Evolutionary conservation across 192 early-diverging fungal species (phyloP), one percentile per base, ranked within the genome.

Genomic region (Backusella macrospora): DNA sequence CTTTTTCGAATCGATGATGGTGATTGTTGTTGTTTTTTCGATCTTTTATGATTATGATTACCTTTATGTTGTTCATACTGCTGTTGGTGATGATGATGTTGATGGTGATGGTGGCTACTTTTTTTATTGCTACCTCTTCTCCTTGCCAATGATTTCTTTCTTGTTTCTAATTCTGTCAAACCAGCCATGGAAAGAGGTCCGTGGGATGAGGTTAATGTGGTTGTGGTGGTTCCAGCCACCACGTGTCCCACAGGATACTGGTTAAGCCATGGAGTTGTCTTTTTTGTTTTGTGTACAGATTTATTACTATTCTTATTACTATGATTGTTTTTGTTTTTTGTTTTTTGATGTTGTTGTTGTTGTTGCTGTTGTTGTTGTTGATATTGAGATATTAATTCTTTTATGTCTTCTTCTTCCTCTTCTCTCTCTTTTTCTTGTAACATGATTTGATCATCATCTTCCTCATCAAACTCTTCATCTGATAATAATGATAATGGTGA

Each of bases 1-100:
- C 77, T 66, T 43, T 73, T 78, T 4, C 72, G 72, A 65, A 52
- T 18, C 44, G 71, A 45, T 4, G 68, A 44, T 15, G 43, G 52
- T 4, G 52, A 59, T 59, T 23, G 52, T 18, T 49, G 9, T 23
- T 59, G 21, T n/a, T 13, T 59, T 59, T 59, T 59, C 26, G 26
- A 34, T 34, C 9, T 59, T 26, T 26, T 23, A 23, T 59, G 52
- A 59, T 59, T 18, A 59, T 59, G 8, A 1, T 23, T 59, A 23
- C 26, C 26, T 23, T 59, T 59, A 23, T 59, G 21, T 13, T 59
- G 52, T 26, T 59, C 52, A 59, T 59, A 34, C 29, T 34, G 18
- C 8, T 52, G 29, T 34, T 34, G 49, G 0, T 52, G 52, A 10
- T 26, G 52, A 4, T 59, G 52, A 3, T 59, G 49, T 3, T 26